A percentile compares a stretch with the other conserved stretches of the same genome.
Conservation (phyloP, 805 yeast genomes). For the Yarrowia osloensis region DNA sequence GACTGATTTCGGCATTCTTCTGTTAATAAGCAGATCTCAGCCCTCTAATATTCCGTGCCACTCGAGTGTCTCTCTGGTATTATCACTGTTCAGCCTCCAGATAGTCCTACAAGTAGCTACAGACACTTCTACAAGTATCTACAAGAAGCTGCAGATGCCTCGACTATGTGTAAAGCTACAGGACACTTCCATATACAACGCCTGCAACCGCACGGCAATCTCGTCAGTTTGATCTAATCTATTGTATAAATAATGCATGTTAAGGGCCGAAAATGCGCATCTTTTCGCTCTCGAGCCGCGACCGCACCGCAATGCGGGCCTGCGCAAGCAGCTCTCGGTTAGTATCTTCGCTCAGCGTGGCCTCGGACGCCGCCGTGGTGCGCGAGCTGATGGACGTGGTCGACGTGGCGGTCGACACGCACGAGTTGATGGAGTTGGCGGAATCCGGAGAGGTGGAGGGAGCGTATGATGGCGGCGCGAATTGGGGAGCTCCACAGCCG, state of each 20-base stretch:
- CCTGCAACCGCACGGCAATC: too few species aligned
- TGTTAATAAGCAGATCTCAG: too few species aligned
- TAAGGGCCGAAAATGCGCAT: slow-evolving; percentile 27
- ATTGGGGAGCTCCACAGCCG: neutral
- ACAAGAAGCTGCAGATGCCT: too few species aligned
- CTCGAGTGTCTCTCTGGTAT: too few species aligned
- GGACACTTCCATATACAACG: too few species aligned
- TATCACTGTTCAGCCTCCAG: too few species aligned
- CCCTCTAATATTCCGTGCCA: too few species aligned
- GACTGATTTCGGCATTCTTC: too few species aligned
- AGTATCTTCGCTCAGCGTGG: slow-evolving; percentile 33
- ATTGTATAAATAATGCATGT: slow-evolving; percentile 28
- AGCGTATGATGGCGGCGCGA: slow-evolving; percentile 4
- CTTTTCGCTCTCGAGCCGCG: slow-evolving; percentile 36
- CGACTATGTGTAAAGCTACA: too few species aligned
- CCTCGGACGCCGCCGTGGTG: neutral
- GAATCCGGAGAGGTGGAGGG: slow-evolving; percentile 30
- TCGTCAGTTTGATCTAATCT: neutral
- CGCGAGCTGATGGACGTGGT: slow-evolving; percentile 8
- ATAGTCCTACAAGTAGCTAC: too few species aligned
- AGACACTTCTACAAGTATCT: too few species aligned
- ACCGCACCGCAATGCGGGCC: slow-evolving; percentile 37
- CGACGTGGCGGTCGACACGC: slow-evolving; percentile 13
- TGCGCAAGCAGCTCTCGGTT: slow-evolving; percentile 36
- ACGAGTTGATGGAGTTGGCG: slow-evolving; percentile 28